A percentile compares a stretch with the other conserved stretches of the same genome.
Evolutionary conservation across 163 green algal genomes (phyloP).

Genomic region (Chloroidium sp.): DNA sequence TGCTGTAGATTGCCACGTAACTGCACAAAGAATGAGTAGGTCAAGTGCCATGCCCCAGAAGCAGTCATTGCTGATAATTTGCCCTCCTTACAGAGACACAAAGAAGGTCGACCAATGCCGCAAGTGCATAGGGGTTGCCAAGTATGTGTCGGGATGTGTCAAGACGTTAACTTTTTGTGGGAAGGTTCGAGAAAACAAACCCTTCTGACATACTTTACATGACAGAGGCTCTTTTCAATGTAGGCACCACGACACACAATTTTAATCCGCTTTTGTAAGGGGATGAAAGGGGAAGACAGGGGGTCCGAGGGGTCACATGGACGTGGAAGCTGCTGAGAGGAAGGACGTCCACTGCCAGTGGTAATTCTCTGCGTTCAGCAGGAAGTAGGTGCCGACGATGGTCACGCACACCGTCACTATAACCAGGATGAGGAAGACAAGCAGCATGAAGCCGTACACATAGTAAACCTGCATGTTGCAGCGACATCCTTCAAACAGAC

Average conservation of each 20-base stretch:
- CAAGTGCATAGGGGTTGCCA: too few species aligned
- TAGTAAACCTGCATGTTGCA: conserved; percentile 81
- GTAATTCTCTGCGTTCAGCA: conserved; percentile 98
- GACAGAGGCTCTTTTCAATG: too few species aligned
- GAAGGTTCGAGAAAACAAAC: too few species aligned
- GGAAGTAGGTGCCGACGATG: conserved; percentile 95
- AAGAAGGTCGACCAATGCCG: too few species aligned
- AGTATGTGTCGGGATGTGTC: too few species aligned
- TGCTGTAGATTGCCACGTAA: conserved; percentile 89
- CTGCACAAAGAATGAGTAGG: conserved; percentile 2
- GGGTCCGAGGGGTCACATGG: conserved; percentile 3
- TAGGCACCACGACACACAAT: too few species aligned
- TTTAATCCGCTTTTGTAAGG: too few species aligned
- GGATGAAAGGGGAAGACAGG: too few species aligned
- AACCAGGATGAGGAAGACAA: conserved; percentile 92
- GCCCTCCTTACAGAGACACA: too few species aligned
- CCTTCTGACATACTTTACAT: too few species aligned
- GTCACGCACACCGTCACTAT: conserved; percentile 87
- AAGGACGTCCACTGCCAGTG: conserved; percentile 98
- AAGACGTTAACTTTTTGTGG: too few species aligned
- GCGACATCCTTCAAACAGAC: background rate
- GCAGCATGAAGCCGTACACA: conserved; percentile 97
- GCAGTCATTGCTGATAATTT: too few species aligned
- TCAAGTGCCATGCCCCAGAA: background rate
- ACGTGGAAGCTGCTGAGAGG: conserved; percentile 66